These are phyloP conservation scores for Aphanomyces invadans DNA, from an alignment of 352 stramenopile genomes.

Conservation along the genomic window DNA sequence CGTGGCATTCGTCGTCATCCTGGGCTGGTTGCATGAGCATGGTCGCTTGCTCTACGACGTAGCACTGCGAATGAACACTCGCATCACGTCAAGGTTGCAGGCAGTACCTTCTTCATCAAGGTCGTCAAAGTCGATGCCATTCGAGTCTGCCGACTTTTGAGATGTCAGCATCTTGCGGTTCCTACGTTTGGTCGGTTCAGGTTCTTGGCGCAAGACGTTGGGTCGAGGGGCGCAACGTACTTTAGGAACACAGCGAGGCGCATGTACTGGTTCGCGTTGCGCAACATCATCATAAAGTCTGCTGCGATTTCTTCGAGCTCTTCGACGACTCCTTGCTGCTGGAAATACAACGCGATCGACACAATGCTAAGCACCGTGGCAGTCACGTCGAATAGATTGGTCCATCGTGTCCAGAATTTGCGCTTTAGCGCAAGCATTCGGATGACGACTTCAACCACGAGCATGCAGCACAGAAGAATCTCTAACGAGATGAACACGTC, in stretches of 20 bases:
- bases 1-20: constrained; percentile 13
- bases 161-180: constrained; percentile 46
- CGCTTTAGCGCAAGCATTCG: constrained; percentile 72
- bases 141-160: constrained; percentile 31
- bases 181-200: constrained; percentile 28
- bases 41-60: constrained; percentile 34
- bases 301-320: constrained; percentile 78
- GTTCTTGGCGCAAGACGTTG: too few species aligned
- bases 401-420: constrained; percentile 78
- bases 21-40: constrained; percentile 20
- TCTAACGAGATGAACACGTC: constrained; percentile 74
- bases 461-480: constrained; percentile 58
- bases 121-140: constrained; percentile 57
- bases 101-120: constrained; percentile 26
- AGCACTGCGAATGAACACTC: constrained; percentile 44
- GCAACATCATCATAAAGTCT: constrained; percentile 64
- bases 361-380: constrained; percentile 69
- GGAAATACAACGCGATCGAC: constrained; percentile 77
- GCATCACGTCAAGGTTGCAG: constrained; percentile 33
- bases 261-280: constrained; percentile 74
- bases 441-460: constrained; percentile 74
- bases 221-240: constrained; percentile 28
- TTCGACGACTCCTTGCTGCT: constrained; percentile 66
- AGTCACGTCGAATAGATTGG: constrained; percentile 78
- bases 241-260: constrained; percentile 80